A percentile compares a stretch with the other conserved stretches of the same genome.
Evolutionary conservation across 163 green algal species (phyloP).

Genomic region (Scenedesmus sp.): DNA sequence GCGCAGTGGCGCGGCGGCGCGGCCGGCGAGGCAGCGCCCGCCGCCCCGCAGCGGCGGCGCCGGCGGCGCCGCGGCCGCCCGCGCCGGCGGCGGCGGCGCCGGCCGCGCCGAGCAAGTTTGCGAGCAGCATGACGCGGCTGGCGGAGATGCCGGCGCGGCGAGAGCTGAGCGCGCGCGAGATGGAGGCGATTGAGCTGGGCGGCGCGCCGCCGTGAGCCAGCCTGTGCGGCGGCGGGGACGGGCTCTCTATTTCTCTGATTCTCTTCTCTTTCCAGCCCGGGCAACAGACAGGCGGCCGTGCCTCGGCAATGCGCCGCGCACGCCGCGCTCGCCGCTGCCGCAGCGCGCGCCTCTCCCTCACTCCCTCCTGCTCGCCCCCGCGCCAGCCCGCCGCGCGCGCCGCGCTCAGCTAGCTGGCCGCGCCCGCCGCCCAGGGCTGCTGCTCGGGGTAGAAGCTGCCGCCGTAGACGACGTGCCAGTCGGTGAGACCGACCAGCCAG

Average conservation of each 20-base stretch:
- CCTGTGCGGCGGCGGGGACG: too few relatives aligned
- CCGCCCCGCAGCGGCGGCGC: not conserved
- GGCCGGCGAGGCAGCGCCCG: not conserved
- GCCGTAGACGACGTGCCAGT: constrained; percentile 47
- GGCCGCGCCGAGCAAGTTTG: constrained; percentile 23
- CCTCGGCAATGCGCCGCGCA: too few relatives aligned
- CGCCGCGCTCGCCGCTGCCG: too few relatives aligned
- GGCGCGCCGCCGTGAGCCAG: constrained; percentile 16
- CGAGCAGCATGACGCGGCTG: constrained; percentile 1
- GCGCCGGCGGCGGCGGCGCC: constrained; percentile 7
- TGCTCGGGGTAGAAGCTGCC: constrained; percentile 42
- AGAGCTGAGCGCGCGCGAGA: constrained; percentile 34
- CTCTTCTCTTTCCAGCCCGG: too few relatives aligned
- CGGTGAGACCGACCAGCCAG: constrained; percentile 43
- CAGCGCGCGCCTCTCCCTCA: too few relatives aligned
- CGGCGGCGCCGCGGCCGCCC: not conserved
- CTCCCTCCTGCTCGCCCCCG: too few relatives aligned
- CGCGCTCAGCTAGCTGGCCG: too few relatives aligned
- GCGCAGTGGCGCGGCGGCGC: not conserved
- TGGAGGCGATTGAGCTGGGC: constrained; percentile 48
- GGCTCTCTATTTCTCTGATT: too few relatives aligned
- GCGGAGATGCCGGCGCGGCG: not conserved
- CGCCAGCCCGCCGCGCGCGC: too few relatives aligned
- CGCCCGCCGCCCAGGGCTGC: too few relatives aligned
- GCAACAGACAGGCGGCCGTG: too few relatives aligned